Evolutionary conservation across 306 rosid genomes (phyloP), one percentile per base, ranked within the genome.

Genomic region (Canavalia gladiata): DNA sequence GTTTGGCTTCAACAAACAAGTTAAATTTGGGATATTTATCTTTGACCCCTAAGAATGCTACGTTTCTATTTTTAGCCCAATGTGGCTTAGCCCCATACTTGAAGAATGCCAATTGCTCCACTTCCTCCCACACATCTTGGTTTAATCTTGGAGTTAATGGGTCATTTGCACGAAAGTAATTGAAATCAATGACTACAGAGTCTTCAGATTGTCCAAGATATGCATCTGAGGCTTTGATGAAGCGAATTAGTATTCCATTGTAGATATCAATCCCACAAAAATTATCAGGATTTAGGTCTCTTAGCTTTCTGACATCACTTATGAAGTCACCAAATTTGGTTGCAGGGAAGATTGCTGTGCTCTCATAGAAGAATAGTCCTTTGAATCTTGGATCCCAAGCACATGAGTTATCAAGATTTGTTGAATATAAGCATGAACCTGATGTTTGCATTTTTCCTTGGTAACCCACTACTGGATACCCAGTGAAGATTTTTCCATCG

Each of bases 301-400:
- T 80, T 2, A 91, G 74, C 28, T 75, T 82, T 39, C 72, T 91
- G 28, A 91, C 97, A 35, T 91, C 93, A 1, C 73, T 55, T 35
- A 90, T 47, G 77, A 94, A 94, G 82, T 80, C 78, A 0, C 60
- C 72, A 8, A 91, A 89, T 47, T 13, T 84, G 0, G 88, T 10
- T 12, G 88, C 87, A 0, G 89, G 60, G 81, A 94, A 94, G 29
- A 90, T 89, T 28, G 98, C 92, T 0, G 93, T 91, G 49, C 85
- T 86, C 71, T 94, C 93, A 18, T 85, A 94, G 68, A 91, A 94
- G 86, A 85, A 89, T 8, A 94, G 83, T 11, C 98, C 94, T 4
- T 87, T 82, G 82, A 89, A 86, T 88, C 97, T 85, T 70, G 97
- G 97, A 84, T 94, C 97, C 97, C 97, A 94, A 28, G 93, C 84